These are phyloP conservation scores for Austroboletus novae-zelandiae DNA, from an alignment of 1,284 basidiomycete genomes.

Conservation along the genomic window DNA sequence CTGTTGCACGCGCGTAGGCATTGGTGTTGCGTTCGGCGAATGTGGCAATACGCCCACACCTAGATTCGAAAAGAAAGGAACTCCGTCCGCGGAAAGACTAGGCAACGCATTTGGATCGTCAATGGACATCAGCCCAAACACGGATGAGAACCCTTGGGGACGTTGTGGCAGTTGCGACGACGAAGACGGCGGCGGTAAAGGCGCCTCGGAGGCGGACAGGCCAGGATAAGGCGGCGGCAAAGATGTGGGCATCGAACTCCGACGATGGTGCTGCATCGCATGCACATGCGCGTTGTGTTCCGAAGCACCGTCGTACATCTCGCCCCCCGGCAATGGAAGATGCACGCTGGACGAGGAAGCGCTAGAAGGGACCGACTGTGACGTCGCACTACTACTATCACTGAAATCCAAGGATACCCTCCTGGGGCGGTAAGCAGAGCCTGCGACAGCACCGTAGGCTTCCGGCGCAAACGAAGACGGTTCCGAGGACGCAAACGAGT, in stretches of 20 bases:
- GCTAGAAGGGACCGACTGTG: conserved; percentile 32
- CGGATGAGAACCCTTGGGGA: conserved; percentile 55
- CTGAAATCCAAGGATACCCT: conserved; percentile 32
- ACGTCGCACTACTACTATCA: conserved; percentile 32
- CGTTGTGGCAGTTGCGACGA: conserved; percentile 4
- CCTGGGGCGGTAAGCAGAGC: conserved; percentile 28
- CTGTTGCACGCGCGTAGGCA: conserved; percentile 36
- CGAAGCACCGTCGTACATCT: conserved; percentile 18
- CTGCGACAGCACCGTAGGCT: conserved; percentile 23
- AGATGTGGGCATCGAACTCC: conserved; percentile 16
- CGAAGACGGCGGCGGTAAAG: neutral
- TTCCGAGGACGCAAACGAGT: conserved; percentile 20
- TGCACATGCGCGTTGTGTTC: conserved; percentile 21
- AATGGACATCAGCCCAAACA: conserved; percentile 69
- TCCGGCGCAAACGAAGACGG: conserved; percentile 23
- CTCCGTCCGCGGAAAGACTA: conserved; percentile 51
- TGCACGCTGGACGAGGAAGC: conserved; percentile 43
- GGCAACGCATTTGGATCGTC: conserved; percentile 66
- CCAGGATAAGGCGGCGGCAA: conserved; percentile 14
- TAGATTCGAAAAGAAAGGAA: conserved; percentile 56
- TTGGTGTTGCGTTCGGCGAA: conserved; percentile 47
- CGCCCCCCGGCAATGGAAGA: conserved; percentile 35
- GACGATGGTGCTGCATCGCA: conserved; percentile 20
- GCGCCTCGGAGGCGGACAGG: neutral
- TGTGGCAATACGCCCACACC: conserved; percentile 27